Conservation (phyloP, 2,329 filamentous ascomycete genomes). For the Trichoderma koningiopsis region DNA sequence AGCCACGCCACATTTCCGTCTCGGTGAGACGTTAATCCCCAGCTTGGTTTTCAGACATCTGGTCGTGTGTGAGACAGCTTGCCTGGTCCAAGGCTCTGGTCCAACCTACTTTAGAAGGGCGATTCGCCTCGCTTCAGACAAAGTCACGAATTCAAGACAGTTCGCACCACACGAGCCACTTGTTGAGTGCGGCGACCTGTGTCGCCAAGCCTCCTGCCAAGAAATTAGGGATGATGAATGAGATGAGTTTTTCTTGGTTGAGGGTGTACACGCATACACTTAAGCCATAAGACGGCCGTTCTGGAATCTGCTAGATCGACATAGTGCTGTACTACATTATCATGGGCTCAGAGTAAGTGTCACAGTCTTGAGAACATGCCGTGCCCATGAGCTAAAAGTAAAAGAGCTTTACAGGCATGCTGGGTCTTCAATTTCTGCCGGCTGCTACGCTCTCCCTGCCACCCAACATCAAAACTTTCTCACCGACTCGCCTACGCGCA, state of each 20-base stretch:
- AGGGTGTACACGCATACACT: not conserved
- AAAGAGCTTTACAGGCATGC: not conserved
- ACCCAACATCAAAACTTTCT: not conserved
- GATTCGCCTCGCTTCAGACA: not conserved
- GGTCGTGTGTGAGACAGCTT: not conserved
- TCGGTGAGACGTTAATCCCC: not conserved
- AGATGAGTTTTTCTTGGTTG: not conserved
- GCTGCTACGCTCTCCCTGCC: no score
- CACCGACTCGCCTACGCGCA: not conserved
- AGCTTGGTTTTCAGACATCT: not conserved
- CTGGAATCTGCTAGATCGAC: conserved; percentile 12
- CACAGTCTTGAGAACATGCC: not conserved
- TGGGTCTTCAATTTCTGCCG: not conserved
- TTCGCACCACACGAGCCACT: not conserved
- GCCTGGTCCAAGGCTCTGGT: not conserved
- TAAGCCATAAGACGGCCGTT: not conserved
- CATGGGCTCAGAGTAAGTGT: not conserved
- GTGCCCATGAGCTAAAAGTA: not conserved
- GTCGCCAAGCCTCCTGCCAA: conserved; percentile 19
- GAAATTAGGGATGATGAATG: conserved; percentile 12
- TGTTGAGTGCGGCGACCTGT: not conserved
- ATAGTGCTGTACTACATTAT: not conserved
- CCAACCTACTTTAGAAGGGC: not conserved
- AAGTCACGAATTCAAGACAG: conserved; percentile 17
- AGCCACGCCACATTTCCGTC: conserved; percentile 3